Evolutionary conservation across 306 rosid genomes (phyloP).

Genomic region (Pterocarpus santalinus): DNA sequence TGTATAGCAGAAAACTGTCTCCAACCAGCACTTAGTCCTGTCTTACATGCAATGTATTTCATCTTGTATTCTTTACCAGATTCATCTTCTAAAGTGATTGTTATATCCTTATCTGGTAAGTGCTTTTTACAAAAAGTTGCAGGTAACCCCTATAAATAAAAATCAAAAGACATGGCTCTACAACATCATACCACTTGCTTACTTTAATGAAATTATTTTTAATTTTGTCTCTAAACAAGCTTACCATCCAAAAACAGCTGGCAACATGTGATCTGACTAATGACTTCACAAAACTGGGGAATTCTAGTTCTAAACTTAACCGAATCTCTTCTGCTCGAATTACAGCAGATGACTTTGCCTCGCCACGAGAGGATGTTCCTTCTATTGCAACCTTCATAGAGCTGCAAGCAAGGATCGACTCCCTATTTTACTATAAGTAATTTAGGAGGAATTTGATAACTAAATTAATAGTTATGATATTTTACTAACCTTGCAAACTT

Average conservation of each 20-base stretch:
- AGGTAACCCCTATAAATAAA: constrained; percentile 70
- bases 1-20: constrained; percentile 89
- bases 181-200: constrained; percentile 6
- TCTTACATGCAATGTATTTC: constrained; percentile 84
- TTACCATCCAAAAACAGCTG: constrained; percentile 93
- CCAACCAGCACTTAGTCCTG: constrained; percentile 96
- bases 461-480: constrained; percentile 14
- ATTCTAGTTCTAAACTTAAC: constrained; percentile 55
- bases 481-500: constrained; percentile 64
- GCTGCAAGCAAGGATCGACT: constrained; percentile 52
- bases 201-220: constrained; percentile 3
- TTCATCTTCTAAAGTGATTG: constrained; percentile 82
- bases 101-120: constrained; percentile 72
- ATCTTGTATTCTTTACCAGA: constrained; percentile 66
- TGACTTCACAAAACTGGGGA: constrained; percentile 91
- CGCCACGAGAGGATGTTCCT: constrained; percentile 65
- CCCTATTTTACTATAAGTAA: constrained; percentile 35
- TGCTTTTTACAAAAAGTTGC: constrained; percentile 74
- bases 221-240: constrained; percentile 1
- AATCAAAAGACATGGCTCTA: constrained; percentile 20
- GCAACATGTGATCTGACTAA: constrained; percentile 91
- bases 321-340: constrained; percentile 72
- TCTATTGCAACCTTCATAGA: constrained; percentile 56
- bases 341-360: constrained; percentile 81
- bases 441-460: background rate